phyloP scores from a whole-genome alignment of 805 yeast species.

The Peterozyma xylosa region DNA sequence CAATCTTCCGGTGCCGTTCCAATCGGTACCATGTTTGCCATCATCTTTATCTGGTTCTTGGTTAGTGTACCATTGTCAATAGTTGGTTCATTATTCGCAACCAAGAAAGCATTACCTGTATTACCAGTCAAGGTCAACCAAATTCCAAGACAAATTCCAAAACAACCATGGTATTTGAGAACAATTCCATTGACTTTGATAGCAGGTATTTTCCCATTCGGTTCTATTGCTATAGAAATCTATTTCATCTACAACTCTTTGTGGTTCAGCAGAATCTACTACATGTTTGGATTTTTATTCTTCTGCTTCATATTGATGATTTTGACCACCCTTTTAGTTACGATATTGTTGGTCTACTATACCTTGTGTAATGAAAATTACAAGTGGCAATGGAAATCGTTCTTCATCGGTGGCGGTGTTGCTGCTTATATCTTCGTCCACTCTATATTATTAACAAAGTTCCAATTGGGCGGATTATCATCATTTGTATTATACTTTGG shows the following conservation, averaged over 20 bases:
- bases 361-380: conserved; percentile 86
- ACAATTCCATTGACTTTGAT: conserved; percentile 59
- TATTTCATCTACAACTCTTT: conserved; percentile 85
- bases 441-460: conserved; percentile 66
- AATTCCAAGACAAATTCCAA: conserved; percentile 93
- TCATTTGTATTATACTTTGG: conserved; percentile 78
- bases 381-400: conserved; percentile 95
- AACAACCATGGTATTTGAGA: conserved; percentile 77
- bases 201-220: conserved; percentile 91
- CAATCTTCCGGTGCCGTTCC: conserved; percentile 95
- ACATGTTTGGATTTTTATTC: conserved; percentile 96
- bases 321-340: conserved; percentile 71
- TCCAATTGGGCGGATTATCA: conserved; percentile 63
- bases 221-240: conserved; percentile 90
- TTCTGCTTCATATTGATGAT: conserved; percentile 82
- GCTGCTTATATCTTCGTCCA: conserved; percentile 79
- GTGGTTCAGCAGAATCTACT: conserved; percentile 90
- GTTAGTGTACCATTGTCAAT: conserved; percentile 81
- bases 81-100: conserved; percentile 74
- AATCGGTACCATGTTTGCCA: conserved; percentile 76
- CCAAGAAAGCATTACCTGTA: conserved; percentile 37
- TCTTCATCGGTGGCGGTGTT: conserved; percentile 85
- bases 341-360: conserved; percentile 75
- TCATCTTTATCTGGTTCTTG: conserved; percentile 77
- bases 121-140: conserved; percentile 86